phyloP scores from a whole-genome alignment of 352 stramenopile genomes.

The Pythium biforme region DNA sequence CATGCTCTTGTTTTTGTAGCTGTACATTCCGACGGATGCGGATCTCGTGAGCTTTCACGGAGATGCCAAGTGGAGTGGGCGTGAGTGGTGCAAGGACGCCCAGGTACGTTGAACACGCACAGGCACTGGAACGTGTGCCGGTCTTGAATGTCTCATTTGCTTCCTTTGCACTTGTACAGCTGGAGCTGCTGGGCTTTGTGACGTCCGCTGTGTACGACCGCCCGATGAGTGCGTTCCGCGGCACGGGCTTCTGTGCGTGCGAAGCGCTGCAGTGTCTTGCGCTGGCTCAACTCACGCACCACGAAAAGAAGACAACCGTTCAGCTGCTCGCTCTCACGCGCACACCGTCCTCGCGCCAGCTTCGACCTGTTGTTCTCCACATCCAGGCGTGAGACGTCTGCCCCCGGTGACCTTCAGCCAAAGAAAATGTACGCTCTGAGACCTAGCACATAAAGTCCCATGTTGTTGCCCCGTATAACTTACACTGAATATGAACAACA shows the following conservation, averaged over 20 bases:
- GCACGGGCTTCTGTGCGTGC: conserved; percentile 62
- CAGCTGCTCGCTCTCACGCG: conserved; percentile 46
- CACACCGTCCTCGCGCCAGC: conserved; percentile 43
- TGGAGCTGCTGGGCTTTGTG: conserved; percentile 53
- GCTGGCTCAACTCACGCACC: conserved; percentile 17
- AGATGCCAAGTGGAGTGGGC: conserved; percentile 27
- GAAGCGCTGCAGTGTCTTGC: conserved; percentile 62
- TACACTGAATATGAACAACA: conserved; percentile 31
- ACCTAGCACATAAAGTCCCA: conserved; percentile 1
- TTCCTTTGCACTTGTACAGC: conserved; percentile 5
- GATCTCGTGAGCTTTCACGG: conserved; percentile 13
- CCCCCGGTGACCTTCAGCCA: neutral
- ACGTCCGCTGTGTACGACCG: conserved; percentile 80
- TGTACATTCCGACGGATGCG: conserved; percentile 22
- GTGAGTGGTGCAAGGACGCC: neutral
- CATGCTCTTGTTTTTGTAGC: conserved; percentile 10
- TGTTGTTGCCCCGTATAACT: conserved; percentile 27
- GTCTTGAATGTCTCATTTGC: too few species aligned
- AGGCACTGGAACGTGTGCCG: neutral
- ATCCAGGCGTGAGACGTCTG: conserved; percentile 10
- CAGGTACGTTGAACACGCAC: conserved; percentile 1
- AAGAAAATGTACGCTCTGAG: neutral
- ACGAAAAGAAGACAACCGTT: conserved; percentile 2
- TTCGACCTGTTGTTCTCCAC: conserved; percentile 42
- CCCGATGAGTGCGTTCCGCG: conserved; percentile 64